Evolutionary conservation across 2,329 filamentous ascomycete species (phyloP), one percentile per base, ranked within the genome.

Genomic region (Pseudofabraea citricarpa): DNA sequence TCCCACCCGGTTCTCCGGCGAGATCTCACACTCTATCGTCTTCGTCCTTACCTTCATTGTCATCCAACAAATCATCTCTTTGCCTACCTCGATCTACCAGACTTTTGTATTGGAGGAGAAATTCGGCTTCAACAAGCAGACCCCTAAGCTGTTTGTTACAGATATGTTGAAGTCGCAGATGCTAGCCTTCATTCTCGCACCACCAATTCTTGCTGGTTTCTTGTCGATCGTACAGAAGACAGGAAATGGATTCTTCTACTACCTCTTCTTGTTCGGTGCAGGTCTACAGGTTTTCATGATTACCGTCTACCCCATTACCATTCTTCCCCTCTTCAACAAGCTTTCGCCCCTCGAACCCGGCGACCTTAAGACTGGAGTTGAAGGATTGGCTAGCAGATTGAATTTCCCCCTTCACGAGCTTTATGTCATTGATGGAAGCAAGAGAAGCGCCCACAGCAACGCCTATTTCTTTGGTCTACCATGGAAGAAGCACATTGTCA

Each of bases 401-500:
- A 81, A 91, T 50, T 98, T 98, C 68, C 93, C 93, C 2, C 83
- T 98, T 22, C 82, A 86, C 50, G 90, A 97, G 62, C 77, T 98
- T 35, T 89, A 95, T 61, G 90, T 97, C 59, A 98, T 98, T 59
- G 88, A 95, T 62, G 89, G 88, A 39, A 90, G 85, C 71, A 91
- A 91, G 73, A 79, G 88, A 56, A 89, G 84, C 61, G 85, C 87
- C 19, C 88, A 95, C 69, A 90, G 85, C 69, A 95, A 95, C 61
- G 87, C 88, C 16, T 95, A 94, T 69, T 98, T 98, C 72, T 96
- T 94, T 58, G 93, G 93, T 48, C 79, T 98, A 44, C 93, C 93
- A 32, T 98, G 91, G 90, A 96, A 96, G 79, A 97, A 97, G 79
- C 94, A 97, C 73, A 98, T 98, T 72, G 93, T 98, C 60, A 94